These are phyloP conservation scores for Mycena venus DNA, from an alignment of 768 basidiomycete genomes.

Conservation along the genomic window DNA sequence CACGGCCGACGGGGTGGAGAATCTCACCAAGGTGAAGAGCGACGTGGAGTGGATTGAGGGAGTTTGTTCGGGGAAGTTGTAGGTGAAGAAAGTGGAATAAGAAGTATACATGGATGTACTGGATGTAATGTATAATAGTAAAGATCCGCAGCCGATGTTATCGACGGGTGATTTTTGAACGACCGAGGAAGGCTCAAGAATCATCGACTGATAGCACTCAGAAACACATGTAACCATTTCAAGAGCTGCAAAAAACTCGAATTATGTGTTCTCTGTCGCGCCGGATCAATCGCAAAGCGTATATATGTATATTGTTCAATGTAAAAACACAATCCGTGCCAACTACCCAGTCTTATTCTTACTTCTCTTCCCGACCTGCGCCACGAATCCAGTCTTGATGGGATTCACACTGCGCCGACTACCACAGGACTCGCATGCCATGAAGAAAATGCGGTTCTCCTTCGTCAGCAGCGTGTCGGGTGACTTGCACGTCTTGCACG, in stretches of 20 bases:
- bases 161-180: too few species aligned
- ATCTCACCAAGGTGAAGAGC: constrained; percentile 88
- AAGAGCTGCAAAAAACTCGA: too few species aligned
- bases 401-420: constrained; percentile 92
- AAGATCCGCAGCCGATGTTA: too few species aligned
- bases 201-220: too few species aligned
- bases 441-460: constrained; percentile 99
- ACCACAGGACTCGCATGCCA: constrained; percentile 93
- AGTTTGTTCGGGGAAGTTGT: constrained; percentile 78
- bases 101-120: not conserved
- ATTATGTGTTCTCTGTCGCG: too few species aligned
- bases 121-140: not conserved
- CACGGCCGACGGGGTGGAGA: constrained; percentile 80
- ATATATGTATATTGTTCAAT: not conserved
- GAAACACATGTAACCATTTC: too few species aligned
- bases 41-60: constrained; percentile 87
- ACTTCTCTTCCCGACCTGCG: constrained; percentile 91
- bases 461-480: constrained; percentile 96
- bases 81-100: not conserved
- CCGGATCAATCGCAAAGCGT: not conserved
- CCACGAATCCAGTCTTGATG: constrained; percentile 99
- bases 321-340: not conserved
- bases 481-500: constrained; percentile 99
- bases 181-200: too few species aligned
- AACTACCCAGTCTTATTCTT: constrained; percentile 80